Evolutionary conservation across 257 asterid genomes (phyloP).

Genomic region (Apocynum venetum): DNA sequence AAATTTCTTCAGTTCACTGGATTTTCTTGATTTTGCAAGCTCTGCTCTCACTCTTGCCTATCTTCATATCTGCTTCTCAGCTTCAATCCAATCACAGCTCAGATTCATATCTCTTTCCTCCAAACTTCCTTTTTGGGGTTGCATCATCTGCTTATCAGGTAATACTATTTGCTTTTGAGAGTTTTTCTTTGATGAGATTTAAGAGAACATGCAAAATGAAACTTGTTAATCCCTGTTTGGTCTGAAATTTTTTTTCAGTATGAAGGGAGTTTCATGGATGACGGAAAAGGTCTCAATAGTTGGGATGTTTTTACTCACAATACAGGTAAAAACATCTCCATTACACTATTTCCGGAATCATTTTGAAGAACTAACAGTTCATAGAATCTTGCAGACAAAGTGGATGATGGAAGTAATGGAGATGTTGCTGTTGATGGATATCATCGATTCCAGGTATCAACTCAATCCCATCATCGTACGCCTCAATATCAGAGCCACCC

Average conservation of each 20-base stretch:
- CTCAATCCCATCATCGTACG: neutral
- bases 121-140: conserved; percentile 10
- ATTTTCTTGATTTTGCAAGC: neutral
- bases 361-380: neutral
- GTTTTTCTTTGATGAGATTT: too few relatives aligned
- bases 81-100: neutral
- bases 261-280: conserved; percentile 36
- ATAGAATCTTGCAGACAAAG: neutral
- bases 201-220: too few relatives aligned
- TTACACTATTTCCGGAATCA: neutral
- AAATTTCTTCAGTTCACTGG: neutral
- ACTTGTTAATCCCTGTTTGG: too few relatives aligned
- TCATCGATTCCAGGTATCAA: conserved; percentile 32
- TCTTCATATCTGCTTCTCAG: neutral
- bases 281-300: conserved; percentile 12
- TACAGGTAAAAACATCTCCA: conserved; percentile 20
- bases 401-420: conserved; percentile 33
- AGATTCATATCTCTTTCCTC: conserved; percentile 4
- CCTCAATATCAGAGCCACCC: neutral
- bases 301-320: conserved; percentile 44
- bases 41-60: neutral
- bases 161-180: neutral
- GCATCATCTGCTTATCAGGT: conserved; percentile 17
- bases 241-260: conserved; percentile 19
- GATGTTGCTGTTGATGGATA: conserved; percentile 39